These are phyloP conservation scores for Phoma sp. DNA, from an alignment of 2,329 filamentous ascomycete species.

Conservation along the genomic window DNA sequence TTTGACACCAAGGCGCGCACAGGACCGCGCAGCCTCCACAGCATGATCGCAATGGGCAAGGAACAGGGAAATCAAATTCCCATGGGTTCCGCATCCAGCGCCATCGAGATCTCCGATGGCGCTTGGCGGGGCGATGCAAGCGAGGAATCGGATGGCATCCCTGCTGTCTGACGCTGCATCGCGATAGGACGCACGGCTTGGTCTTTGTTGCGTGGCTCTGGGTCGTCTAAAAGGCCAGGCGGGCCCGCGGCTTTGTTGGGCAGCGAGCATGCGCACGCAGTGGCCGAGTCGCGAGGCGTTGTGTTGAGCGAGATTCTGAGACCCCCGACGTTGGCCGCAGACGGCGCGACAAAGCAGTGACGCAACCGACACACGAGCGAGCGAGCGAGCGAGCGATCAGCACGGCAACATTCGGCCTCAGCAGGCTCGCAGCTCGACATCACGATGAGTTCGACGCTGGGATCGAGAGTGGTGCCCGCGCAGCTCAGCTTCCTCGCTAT, in stretches of 20 bases:
- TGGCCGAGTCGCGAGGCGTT: too few species aligned
- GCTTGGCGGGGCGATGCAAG: slow-evolving; percentile 3
- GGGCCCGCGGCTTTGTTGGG: too few species aligned
- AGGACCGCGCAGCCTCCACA: slow-evolving; percentile 31
- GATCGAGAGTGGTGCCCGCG: slow-evolving; percentile 69
- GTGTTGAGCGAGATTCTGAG: too few species aligned
- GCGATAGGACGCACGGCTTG: background rate
- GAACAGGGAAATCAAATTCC: background rate
- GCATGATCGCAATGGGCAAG: slow-evolving; percentile 11
- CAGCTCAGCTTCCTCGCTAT: slow-evolving; percentile 91
- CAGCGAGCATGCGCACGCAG: too few species aligned
- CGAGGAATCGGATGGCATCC: background rate
- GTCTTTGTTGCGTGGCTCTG: too few species aligned
- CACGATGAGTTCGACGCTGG: slow-evolving; percentile 16
- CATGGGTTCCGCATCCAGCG: background rate
- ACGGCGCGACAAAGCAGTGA: background rate
- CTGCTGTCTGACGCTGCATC: slow-evolving; percentile 3
- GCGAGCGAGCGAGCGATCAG: background rate
- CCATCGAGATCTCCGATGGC: background rate
- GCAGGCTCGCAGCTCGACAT: too few species aligned
- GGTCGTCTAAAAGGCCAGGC: too few species aligned
- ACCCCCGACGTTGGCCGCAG: too few species aligned
- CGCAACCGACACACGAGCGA: background rate
- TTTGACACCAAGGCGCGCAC: slow-evolving; percentile 28
- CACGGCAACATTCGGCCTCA: too few species aligned